Conservation (phyloP, 192 early-diverging fungal genomes). For the Coemansia sp. region DNA sequence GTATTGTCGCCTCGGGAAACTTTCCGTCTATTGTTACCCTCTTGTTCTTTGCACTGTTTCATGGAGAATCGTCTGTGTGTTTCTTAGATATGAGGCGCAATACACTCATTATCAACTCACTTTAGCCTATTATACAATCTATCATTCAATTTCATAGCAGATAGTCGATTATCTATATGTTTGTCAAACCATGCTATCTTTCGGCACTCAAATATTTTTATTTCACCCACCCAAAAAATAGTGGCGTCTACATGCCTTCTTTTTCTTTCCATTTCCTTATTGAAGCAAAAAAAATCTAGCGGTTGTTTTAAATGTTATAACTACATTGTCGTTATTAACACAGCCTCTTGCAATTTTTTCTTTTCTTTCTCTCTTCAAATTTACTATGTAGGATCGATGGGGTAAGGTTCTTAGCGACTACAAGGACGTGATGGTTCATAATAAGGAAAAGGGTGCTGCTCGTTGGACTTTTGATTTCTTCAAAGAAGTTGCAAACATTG, state of each 20-base stretch:
- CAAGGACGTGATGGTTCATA: slow-evolving; percentile 49
- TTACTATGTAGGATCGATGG: slow-evolving; percentile 44
- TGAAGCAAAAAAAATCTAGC: background rate
- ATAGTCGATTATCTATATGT: no score
- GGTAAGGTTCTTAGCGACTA: slow-evolving; percentile 52
- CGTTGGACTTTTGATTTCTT: slow-evolving; percentile 54
- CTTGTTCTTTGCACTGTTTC: no score
- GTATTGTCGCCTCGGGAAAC: no score
- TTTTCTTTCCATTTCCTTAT: background rate
- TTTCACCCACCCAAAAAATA: no score
- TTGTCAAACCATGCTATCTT: no score
- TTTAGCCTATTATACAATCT: no score
- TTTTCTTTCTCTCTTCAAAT: background rate
- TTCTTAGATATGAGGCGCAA: no score
- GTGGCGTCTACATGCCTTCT: background rate
- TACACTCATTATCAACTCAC: no score
- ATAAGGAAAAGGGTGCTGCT: slow-evolving; percentile 52
- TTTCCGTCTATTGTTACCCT: no score
- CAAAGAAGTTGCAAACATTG: slow-evolving; percentile 44
- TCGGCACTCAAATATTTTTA: no score
- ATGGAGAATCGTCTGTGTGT: no score
- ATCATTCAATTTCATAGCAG: no score
- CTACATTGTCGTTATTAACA: background rate
- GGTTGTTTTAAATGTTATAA: slow-evolving; percentile 1
- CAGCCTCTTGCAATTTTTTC: background rate